Base-by-base conservation (phyloP, 164 flowering plant genomes). In the Stephania japonica region DNA sequence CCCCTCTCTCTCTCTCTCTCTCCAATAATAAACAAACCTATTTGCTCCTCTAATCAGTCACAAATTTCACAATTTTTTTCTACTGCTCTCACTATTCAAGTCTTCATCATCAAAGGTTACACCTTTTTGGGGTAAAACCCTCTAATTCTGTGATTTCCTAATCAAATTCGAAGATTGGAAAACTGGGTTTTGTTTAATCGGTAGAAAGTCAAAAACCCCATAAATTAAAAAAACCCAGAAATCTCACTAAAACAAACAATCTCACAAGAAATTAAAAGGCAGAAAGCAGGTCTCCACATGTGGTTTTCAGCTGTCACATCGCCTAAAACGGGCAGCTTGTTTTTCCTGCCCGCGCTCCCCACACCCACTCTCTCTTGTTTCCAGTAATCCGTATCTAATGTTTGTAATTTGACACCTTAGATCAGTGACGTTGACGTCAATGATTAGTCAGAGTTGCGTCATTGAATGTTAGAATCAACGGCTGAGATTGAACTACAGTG, bases 201-300 rank as follows among this genome's bases (percentile, higher is more conserved):
- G 14, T 53, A 19, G 18, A 53, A 53, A 53, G 61, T 53, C 61
- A 53, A 53, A 4, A 53, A 53, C 14, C 61, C 21, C 61, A 1
- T 5, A 49, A 41, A 24, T 42, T 18, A 24, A 61, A 24, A 0
- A 19, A 69, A 75, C 38, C 38, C 38, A 32, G 38, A 32, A 32
- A 32, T 32, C 38, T 32, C 38, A 32, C 38, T 2, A 32, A 32
- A 32, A 32, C 38, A 32, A 32, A 32, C 38, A 23, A 56, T 38
- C 13, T 43, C 19, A 62, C 44, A 14, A 42, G 23, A 61, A 26
- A 69, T 59, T 42, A 43, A 64, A 69, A 53, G 75, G 6, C 44
- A 73, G 77, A 64, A 69, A 75, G 68, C 77, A 75, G 77, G 68
- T 70, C 77, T 62, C 61, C 77, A 75, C 77, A 75, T 75, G 77